Conservation (phyloP, 176 grass and related monocot species). For the Ensete glaucum region DNA sequence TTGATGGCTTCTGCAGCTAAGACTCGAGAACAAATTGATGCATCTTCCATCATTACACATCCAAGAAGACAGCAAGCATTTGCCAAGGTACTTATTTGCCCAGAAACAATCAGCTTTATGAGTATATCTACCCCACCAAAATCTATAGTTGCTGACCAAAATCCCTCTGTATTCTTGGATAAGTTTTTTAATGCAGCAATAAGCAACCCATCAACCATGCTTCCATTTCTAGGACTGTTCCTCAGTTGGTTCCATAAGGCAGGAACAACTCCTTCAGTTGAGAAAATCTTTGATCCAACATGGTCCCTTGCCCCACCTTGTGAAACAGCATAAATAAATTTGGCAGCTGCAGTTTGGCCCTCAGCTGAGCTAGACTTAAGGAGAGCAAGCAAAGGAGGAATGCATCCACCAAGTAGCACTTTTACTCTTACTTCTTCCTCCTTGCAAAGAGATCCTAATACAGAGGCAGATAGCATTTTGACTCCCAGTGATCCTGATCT, state of each 20-base stretch:
- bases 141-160: conserved; percentile 7
- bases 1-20: conserved; percentile 76
- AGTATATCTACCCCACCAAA: conserved; percentile 17
- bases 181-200: conserved; percentile 13
- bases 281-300: conserved; percentile 18
- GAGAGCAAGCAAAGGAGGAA: conserved; percentile 20
- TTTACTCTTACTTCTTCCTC: conserved; percentile 21
- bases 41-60: conserved; percentile 86
- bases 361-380: conserved; percentile 17
- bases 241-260: conserved; percentile 6
- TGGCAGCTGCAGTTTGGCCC: conserved; percentile 17
- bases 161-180: conserved; percentile 16
- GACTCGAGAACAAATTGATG: conserved; percentile 79
- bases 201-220: conserved; percentile 12
- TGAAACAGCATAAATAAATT: conserved; percentile 21
- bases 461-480: conserved; percentile 14
- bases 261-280: conserved; percentile 21
- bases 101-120: conserved; percentile 10
- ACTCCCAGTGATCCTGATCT: conserved; percentile 14
- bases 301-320: conserved; percentile 20
- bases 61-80: conserved; percentile 28
- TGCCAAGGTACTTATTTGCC: conserved; percentile 4
- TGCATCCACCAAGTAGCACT: conserved; percentile 38
- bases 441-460: conserved; percentile 25
- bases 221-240: conserved; percentile 5